These are phyloP conservation scores for Umbelopsis sp. DNA, from an alignment of 192 early-diverging fungal genomes.

Conservation along the genomic window DNA sequence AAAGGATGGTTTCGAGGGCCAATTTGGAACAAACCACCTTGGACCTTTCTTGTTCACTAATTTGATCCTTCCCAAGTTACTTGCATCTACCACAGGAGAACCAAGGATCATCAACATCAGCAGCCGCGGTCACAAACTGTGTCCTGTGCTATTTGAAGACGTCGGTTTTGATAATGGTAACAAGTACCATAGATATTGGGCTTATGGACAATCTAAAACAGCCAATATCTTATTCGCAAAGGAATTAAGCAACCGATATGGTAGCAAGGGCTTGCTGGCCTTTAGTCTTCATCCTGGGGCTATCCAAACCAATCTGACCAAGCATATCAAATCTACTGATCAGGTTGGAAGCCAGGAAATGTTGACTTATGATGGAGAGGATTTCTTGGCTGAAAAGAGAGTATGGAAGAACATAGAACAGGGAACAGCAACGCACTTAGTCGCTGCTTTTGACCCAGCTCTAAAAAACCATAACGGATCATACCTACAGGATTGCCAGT, in stretches of 20 bases:
- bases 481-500: too few species aligned
- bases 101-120: slow-evolving; percentile 17
- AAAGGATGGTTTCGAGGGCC: slow-evolving; percentile 36
- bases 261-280: background rate
- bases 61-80: slow-evolving; percentile 10
- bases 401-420: background rate
- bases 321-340: background rate
- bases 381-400: background rate
- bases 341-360: background rate
- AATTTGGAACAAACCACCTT: too few species aligned
- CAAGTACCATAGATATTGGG: background rate
- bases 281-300: too few species aligned
- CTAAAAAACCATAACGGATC: too few species aligned
- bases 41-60: slow-evolving; percentile 25
- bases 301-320: slow-evolving; percentile 6
- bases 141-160: slow-evolving; percentile 9
- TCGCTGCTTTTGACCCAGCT: too few species aligned
- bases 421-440: background rate
- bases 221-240: slow-evolving; percentile 22
- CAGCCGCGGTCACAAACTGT: background rate
- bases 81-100: background rate
- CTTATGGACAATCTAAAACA: slow-evolving; percentile 17
- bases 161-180: background rate
- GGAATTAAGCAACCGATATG: background rate
- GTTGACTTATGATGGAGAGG: background rate